These are phyloP conservation scores for Cutaneotrichosporon sp. DNA, from an alignment of 1,284 basidiomycete species.

Conservation along the genomic window DNA sequence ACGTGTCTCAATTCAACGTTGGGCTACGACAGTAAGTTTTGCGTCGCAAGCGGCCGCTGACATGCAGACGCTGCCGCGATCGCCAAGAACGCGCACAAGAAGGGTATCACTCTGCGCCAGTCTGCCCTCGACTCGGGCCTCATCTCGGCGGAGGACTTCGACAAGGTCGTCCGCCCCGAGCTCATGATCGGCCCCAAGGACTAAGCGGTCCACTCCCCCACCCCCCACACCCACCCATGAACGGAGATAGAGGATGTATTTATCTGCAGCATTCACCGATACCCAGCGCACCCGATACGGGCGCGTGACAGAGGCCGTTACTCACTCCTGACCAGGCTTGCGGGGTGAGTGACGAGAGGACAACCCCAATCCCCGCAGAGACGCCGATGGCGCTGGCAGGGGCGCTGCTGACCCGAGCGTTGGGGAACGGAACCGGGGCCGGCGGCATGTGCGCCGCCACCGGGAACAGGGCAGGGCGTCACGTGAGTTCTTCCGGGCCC, in stretches of 20 bases:
- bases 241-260: neutral
- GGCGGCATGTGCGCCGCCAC: neutral
- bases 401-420: too few species aligned
- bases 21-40: too few species aligned
- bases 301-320: too few species aligned
- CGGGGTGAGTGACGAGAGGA: too few species aligned
- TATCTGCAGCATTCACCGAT: neutral
- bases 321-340: too few species aligned
- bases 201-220: too few species aligned
- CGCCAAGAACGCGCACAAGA: conserved; percentile 99
- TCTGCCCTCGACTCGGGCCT: conserved; percentile 86
- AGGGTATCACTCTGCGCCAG: conserved; percentile 94
- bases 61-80: conserved; percentile 75
- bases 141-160: conserved; percentile 89
- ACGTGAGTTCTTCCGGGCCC: neutral
- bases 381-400: too few species aligned
- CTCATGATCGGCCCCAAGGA: conserved; percentile 28
- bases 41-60: conserved; percentile 22
- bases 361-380: too few species aligned
- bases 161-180: conserved; percentile 92
- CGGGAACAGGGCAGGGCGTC: neutral
- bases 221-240: too few species aligned
- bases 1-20: conserved; percentile 52
- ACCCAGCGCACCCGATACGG: neutral
- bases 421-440: neutral